A percentile compares a stretch with the other conserved stretches of the same genome.
Conservation (phyloP, 371 early-diverging fungal genomes). For the Entomophthora muscae region DNA sequence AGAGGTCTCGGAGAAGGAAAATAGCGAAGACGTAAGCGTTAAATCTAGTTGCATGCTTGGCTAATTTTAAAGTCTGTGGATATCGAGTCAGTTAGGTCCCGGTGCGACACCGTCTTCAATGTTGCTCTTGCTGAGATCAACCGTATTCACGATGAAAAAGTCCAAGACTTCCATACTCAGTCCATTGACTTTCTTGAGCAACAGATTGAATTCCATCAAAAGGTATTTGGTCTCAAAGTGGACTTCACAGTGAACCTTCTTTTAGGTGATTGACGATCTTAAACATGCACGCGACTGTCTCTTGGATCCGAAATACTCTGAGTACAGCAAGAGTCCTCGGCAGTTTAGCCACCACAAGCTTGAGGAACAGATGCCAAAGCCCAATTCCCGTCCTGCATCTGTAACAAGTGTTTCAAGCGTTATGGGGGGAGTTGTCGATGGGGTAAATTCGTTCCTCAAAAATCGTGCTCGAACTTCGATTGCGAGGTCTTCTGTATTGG, state of each 20-base stretch:
- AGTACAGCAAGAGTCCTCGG: constrained; percentile 16
- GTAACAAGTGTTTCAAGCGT: constrained; percentile 20
- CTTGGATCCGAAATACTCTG: constrained; percentile 17
- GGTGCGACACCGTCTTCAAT: constrained; percentile 25
- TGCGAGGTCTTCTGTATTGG: constrained; percentile 15
- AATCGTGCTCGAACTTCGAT: constrained; percentile 18
- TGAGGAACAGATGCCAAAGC: constrained; percentile 14
- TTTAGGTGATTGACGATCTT: constrained; percentile 18
- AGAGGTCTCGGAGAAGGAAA: constrained; percentile 16
- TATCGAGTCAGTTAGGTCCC: constrained; percentile 19
- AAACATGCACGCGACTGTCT: constrained; percentile 19
- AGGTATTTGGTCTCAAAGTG: constrained; percentile 12
- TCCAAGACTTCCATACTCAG: constrained; percentile 19
- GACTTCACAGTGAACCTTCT: neutral
- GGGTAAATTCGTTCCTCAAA: constrained; percentile 20
- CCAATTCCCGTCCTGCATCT: constrained; percentile 19
- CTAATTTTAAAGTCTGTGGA: constrained; percentile 15
- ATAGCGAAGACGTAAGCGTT: constrained; percentile 14
- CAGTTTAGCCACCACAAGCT: constrained; percentile 15
- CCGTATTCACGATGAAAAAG: constrained; percentile 20
- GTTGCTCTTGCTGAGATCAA: constrained; percentile 22
- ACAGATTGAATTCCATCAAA: constrained; percentile 22
- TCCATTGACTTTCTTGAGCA: constrained; percentile 19
- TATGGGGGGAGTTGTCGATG: constrained; percentile 26
- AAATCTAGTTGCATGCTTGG: neutral